phyloP scores from a whole-genome alignment of 1,139 yeast genomes.

The Hansenula sp. region DNA sequence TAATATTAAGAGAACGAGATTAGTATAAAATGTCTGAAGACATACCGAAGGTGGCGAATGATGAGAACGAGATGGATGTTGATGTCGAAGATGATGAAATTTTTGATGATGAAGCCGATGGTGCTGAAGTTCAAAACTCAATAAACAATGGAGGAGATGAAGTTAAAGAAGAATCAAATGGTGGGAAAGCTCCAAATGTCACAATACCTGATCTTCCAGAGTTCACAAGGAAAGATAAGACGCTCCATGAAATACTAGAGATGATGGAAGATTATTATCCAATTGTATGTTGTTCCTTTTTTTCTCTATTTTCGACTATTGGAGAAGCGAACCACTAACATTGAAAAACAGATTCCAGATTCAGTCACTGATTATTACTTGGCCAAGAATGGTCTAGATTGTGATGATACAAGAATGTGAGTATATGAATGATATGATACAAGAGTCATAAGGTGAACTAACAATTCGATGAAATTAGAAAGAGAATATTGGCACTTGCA shows the following conservation, averaged over 20 bases:
- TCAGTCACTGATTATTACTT: slow-evolving; percentile 95
- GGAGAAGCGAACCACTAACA: slow-evolving; percentile 2
- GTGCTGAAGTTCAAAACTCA: slow-evolving; percentile 5
- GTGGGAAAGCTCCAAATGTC: slow-evolving; percentile 17
- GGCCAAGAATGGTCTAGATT: slow-evolving; percentile 83
- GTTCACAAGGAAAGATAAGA: slow-evolving; percentile 78
- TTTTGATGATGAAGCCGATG: slow-evolving; percentile 26
- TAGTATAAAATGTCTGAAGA: neutral
- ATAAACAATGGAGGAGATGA: slow-evolving; percentile 4
- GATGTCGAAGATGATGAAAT: slow-evolving; percentile 39
- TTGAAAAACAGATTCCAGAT: slow-evolving; percentile 63
- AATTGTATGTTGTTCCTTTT: slow-evolving; percentile 40
- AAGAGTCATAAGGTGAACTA: neutral
- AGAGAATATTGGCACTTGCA: slow-evolving; percentile 85
- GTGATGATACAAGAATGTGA: slow-evolving; percentile 66
- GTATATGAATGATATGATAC: neutral
- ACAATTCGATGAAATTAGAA: slow-evolving; percentile 24
- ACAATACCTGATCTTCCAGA: slow-evolving; percentile 58
- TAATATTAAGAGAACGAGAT: neutral
- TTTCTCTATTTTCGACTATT: too few relatives aligned
- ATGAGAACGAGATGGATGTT: slow-evolving; percentile 32
- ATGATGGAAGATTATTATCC: slow-evolving; percentile 95
- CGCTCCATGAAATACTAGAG: slow-evolving; percentile 78
- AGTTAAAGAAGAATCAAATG: slow-evolving; percentile 9
- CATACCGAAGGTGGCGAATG: slow-evolving; percentile 24